Conservation (phyloP, 164 flowering plant genomes). For the Macadamia integrifolia region DNA sequence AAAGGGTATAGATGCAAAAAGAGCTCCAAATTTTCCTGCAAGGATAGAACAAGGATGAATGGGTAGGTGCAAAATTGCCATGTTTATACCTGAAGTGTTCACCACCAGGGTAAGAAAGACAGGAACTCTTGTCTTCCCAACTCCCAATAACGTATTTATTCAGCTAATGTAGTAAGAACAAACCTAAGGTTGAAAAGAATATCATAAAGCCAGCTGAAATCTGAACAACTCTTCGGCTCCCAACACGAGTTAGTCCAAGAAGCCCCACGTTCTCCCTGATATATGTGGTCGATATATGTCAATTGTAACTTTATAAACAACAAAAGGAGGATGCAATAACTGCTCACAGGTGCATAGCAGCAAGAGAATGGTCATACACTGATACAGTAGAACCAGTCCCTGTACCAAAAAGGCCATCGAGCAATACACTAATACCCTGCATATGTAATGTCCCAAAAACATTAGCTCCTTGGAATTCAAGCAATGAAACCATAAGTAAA, state of each 20-base stretch:
- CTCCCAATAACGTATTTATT: neutral
- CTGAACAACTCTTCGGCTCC: conserved; percentile 97
- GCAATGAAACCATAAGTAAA: neutral
- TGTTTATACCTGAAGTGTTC: neutral
- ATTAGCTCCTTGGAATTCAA: neutral
- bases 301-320: conserved; percentile 5
- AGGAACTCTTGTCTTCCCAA: neutral
- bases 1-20: conserved; percentile 96
- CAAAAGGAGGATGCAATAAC: neutral
- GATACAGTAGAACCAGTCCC: conserved; percentile 87
- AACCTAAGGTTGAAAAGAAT: conserved; percentile 86
- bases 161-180: too few species aligned
- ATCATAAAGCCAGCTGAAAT: conserved; percentile 98
- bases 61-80: neutral
- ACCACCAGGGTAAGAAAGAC: too few species aligned
- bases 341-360: conserved; percentile 5
- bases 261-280: conserved; percentile 96
- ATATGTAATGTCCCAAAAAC: neutral
- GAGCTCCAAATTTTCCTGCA: conserved; percentile 99
- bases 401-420: conserved; percentile 92
- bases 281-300: conserved; percentile 10
- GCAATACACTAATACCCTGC: conserved; percentile 90
- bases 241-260: conserved; percentile 93
- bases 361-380: conserved; percentile 56
- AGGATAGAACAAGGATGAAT: conserved; percentile 2